Evolutionary conservation across 2,329 filamentous ascomycete species (phyloP).

Genomic region (Raffaelea deltoideospora): DNA sequence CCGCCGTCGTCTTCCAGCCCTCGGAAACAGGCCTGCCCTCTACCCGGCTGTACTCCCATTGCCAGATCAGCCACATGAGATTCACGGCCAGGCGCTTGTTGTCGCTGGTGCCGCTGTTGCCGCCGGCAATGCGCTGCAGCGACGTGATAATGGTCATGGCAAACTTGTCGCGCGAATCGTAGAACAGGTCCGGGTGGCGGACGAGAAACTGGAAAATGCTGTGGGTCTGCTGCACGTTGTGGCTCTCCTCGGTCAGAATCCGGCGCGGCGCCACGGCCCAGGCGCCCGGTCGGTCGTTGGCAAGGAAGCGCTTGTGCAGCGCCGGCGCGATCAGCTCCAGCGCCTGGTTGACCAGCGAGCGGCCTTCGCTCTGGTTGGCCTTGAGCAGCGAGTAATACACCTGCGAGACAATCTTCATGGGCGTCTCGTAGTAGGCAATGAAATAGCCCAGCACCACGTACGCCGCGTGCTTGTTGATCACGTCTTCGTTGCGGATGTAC

Average conservation of each 20-base stretch:
- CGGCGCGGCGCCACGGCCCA: constrained; percentile 87
- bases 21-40: constrained; percentile 32
- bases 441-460: constrained; percentile 97
- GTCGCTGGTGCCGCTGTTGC: constrained; percentile 75
- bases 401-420: constrained; percentile 86
- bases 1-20: neutral
- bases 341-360: constrained; percentile 82
- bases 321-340: constrained; percentile 92
- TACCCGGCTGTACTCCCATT: constrained; percentile 78
- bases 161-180: constrained; percentile 85
- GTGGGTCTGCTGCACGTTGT: constrained; percentile 89
- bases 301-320: constrained; percentile 66
- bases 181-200: constrained; percentile 83
- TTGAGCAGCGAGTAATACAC: constrained; percentile 85
- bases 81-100: constrained; percentile 83
- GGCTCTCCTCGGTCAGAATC: constrained; percentile 84
- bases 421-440: constrained; percentile 92
- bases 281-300: constrained; percentile 58
- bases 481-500: constrained; percentile 93
- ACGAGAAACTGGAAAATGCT: constrained; percentile 97
- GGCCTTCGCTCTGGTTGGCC: constrained; percentile 89
- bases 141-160: constrained; percentile 77
- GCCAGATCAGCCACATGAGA: constrained; percentile 79
- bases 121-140: constrained; percentile 71
- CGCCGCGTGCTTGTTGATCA: constrained; percentile 97